Conservation (phyloP, 2,329 filamentous ascomycete genomes). For the Parascedosporium putredinis region DNA sequence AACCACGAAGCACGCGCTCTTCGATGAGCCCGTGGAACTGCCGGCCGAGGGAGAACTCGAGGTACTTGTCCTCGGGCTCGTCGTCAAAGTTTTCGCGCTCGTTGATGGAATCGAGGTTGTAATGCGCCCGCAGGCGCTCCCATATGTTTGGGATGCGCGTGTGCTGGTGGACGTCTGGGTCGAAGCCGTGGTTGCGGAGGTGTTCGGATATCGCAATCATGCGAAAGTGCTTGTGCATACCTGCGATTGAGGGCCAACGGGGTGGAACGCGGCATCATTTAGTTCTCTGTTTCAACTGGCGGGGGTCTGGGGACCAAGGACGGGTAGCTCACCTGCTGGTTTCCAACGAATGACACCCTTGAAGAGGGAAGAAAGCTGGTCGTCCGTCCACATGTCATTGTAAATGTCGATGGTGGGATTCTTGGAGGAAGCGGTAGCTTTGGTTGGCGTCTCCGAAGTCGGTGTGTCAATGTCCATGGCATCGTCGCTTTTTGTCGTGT, state of each 20-base stretch:
- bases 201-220: constrained; percentile 80
- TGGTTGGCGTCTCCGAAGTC: constrained; percentile 10
- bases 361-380: constrained; percentile 85
- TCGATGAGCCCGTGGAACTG: constrained; percentile 30
- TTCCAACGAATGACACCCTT: constrained; percentile 93
- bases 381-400: constrained; percentile 64
- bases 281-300: background rate
- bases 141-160: constrained; percentile 87
- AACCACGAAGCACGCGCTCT: constrained; percentile 20
- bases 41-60: constrained; percentile 49
- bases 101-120: constrained; percentile 78
- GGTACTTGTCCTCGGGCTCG: constrained; percentile 48
- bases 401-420: constrained; percentile 4
- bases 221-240: constrained; percentile 89
- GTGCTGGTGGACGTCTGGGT: constrained; percentile 60
- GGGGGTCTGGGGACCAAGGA: background rate
- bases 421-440: background rate
- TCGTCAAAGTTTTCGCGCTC: constrained; percentile 65
- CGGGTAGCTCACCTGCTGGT: constrained; percentile 62
- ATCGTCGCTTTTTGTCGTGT: constrained; percentile 44
- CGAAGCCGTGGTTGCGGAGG: constrained; percentile 68
- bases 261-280: too few relatives aligned
- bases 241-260: constrained; percentile 38
- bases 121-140: constrained; percentile 73
- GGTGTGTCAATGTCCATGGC: constrained; percentile 50